Conservation (phyloP, 495 filamentous ascomycete species). For the Annulohypoxylon bovei region DNA sequence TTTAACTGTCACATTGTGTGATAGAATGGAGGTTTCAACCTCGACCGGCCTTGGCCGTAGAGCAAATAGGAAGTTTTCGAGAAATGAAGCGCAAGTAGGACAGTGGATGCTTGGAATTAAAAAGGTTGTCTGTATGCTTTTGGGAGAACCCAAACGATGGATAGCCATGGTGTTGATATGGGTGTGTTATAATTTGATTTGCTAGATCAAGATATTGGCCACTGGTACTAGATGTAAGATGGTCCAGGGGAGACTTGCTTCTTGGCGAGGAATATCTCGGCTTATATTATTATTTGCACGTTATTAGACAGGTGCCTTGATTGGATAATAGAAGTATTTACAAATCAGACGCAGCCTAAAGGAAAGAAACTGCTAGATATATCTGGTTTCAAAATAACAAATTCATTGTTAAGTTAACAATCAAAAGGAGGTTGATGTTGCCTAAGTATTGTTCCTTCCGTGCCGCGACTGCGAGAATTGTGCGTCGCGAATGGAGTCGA, state of each 20-base stretch:
- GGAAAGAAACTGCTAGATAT: background rate
- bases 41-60: background rate
- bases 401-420: background rate
- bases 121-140: slow-evolving; percentile 5
- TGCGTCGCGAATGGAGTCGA: slow-evolving; percentile 3
- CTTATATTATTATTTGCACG: background rate
- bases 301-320: background rate
- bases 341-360: background rate
- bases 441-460: background rate
- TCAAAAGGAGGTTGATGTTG: background rate
- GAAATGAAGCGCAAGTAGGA: slow-evolving; percentile 4
- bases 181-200: background rate
- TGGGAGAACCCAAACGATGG: background rate
- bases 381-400: background rate
- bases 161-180: background rate
- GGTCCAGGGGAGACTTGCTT: background rate
- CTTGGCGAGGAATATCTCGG: background rate
- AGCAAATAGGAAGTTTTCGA: background rate
- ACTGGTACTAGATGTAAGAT: background rate
- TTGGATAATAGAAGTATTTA: background rate
- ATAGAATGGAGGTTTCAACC: slow-evolving; percentile 5
- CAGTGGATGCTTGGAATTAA: slow-evolving; percentile 13
- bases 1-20: slow-evolving; percentile 4
- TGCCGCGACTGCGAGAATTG: slow-evolving; percentile 1
- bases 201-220: background rate